Evolutionary conservation across 2,329 filamentous ascomycete species (phyloP).

Genomic region (Golovinomyces cichoracearum): DNA sequence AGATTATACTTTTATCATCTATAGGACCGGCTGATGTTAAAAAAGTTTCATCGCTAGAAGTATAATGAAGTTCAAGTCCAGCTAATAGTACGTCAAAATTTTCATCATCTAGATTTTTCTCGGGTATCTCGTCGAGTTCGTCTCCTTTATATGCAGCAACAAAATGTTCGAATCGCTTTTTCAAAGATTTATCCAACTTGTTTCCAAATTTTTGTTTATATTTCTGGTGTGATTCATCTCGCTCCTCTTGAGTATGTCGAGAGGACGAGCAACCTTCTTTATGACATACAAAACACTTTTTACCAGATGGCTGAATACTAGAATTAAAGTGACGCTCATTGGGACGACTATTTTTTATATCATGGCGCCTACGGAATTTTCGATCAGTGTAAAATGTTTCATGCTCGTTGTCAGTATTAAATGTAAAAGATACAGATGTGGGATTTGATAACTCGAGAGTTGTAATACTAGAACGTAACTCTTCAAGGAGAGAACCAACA

Average conservation of each 20-base stretch:
- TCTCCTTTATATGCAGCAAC: not conserved
- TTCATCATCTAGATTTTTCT: not conserved
- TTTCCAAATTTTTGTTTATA: not conserved
- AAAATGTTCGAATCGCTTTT: not conserved
- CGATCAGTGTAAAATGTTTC: not conserved
- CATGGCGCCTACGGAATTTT: not conserved
- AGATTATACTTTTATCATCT: not conserved
- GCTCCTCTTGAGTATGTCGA: not conserved
- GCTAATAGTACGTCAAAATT: not conserved
- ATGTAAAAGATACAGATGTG: not conserved
- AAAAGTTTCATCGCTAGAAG: not conserved
- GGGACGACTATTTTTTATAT: not conserved
- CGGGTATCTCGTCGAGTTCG: not conserved
- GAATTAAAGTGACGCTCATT: not conserved
- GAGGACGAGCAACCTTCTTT: not conserved
- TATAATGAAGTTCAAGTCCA: not conserved
- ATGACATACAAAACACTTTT: not conserved
- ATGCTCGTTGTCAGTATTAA: not conserved
- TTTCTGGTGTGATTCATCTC: not conserved
- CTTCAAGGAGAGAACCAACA: not conserved
- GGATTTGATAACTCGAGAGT: not conserved
- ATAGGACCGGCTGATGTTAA: not conserved
- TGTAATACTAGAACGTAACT: not conserved
- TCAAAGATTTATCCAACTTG: not conserved
- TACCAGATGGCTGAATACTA: not conserved